Evolutionary conservation across 495 filamentous ascomycete genomes (phyloP), one percentile per base, ranked within the genome.

Genomic region (Daldinia concentrica): DNA sequence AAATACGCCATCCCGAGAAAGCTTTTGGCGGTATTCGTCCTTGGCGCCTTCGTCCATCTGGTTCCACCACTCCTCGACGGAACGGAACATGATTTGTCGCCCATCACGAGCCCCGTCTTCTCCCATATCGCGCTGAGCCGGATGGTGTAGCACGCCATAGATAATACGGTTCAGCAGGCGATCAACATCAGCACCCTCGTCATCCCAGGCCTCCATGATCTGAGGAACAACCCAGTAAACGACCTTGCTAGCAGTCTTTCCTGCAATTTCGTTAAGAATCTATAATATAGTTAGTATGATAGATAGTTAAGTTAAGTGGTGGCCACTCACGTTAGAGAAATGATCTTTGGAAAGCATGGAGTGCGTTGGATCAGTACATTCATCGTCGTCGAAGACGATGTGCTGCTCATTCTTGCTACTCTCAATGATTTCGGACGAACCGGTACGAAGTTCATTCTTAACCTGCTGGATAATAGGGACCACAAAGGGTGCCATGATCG

Each of bases 341-440:
- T 97, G 93, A 73, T 97, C 94, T 83, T 97, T 97, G 48, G 92
- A 92, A 19, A 97, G 86, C 94, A 97, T 97, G n/a, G 91, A 94
- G 78, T 97, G 94, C 9, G 94, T 97, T 7, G 94, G 94, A 75
- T 97, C 90, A 22, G 87, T 86, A 56, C 79, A 90, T 39, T 82
- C 50, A 68, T 94, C 89, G 70, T 97, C 89, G n/a, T 90, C 74
- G 79, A 96, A 97, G 29, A 97, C 93, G 59, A 93, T 86, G 69
- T 90, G 88, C 78, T 97, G 94, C 77, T 93, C 88, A 43, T 91
- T 86, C 75, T 89, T 86, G 76, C 90, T 92, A 78, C 86, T 90
- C 66, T 91, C 85, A 64, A 97, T 97, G 68, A 97, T 89, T 76
- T 96, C 93, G 1, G 86, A 87, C n/a, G 92, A 91, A 8, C 93